Evolutionary conservation across 2,329 filamentous ascomycete species (phyloP).

Genomic region (Thelonectria blattea): DNA sequence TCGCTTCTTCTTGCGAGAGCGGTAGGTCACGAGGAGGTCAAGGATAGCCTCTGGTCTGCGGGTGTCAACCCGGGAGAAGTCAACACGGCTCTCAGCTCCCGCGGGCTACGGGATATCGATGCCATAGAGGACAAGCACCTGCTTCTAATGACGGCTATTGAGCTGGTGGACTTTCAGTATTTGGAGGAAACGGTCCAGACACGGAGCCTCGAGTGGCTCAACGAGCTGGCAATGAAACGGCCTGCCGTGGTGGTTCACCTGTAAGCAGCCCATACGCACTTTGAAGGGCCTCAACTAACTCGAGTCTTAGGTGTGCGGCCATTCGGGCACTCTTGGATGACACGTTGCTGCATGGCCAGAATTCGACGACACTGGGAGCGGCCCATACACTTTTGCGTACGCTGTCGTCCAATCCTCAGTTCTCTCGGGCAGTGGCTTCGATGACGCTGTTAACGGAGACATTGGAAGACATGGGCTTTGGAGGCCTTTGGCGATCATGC

Average conservation of each 20-base stretch:
- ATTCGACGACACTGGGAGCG: conserved; percentile 62
- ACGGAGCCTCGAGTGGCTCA: conserved; percentile 65
- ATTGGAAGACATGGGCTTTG: conserved; percentile 66
- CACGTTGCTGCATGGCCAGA: conserved; percentile 68
- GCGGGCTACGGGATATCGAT: conserved; percentile 43
- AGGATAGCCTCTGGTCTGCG: conserved; percentile 66
- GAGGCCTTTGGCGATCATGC: conserved; percentile 65
- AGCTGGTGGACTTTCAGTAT: conserved; percentile 69
- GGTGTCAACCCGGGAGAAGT: conserved; percentile 55
- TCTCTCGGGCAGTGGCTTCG: conserved; percentile 55
- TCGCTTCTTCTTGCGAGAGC: conserved; percentile 64
- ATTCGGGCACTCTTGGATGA: conserved; percentile 66
- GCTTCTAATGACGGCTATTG: conserved; percentile 66
- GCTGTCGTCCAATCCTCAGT: conserved; percentile 60
- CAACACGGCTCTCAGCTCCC: conserved; percentile 31
- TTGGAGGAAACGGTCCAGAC: conserved; percentile 68
- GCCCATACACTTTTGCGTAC: conserved; percentile 66
- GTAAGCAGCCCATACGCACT: conserved; percentile 48
- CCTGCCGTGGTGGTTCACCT: conserved; percentile 64
- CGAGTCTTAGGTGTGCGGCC: conserved; percentile 55
- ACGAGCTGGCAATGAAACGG: conserved; percentile 59
- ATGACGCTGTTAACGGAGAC: conserved; percentile 57
- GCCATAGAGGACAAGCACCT: conserved; percentile 66
- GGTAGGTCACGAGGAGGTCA: conserved; percentile 63
- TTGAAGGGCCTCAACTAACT: conserved; percentile 7